Evolutionary conservation across 139 green algal species (phyloP), one percentile per base, ranked within the genome.

Genomic region (Chlorella vulgaris): DNA sequence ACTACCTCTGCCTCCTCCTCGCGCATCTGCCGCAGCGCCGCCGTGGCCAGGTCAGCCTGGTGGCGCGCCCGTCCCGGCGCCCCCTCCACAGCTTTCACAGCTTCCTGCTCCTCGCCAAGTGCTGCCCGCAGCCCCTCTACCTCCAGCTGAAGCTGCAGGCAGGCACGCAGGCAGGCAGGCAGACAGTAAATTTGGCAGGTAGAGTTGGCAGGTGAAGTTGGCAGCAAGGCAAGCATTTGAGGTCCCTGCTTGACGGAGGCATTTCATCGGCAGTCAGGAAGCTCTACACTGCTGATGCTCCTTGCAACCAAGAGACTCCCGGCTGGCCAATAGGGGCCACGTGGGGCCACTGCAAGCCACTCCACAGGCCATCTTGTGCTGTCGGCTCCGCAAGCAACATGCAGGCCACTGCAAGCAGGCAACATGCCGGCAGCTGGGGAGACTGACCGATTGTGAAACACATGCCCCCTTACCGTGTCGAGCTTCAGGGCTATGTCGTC

Each of bases 81-180:
- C 26, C 28, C 19, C 31, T 83, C 77, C 19, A 43, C 31, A 7
- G n/a, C 39, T 50, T 79, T 84, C 47, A 92, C 40, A 0, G 76
- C 83, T 6, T 67, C 58, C 58, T 92, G 81, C 80, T 94, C 91
- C 7, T 82, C 38, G 78, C 91, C 90, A 65, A 93, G 80, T 1
- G 80, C 33, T 0, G 55, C 29, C 0, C 15, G 21, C 35, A 83
- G 77, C 19, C 33, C 24, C 10, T 39, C 43, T 29, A 83, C 62
- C 35, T 83, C 81, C 3, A 92, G 85, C 82, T 93, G 86, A 50
- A 84, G 65, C 81, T 76, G 65, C 62, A 77, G 28, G 55, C 18
- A 28, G n/a, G 55, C 15, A 29, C 55, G 21, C 5, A 21, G 5
- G 55, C 18, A 65, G 22, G 55, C 18, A 65, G 5, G 55, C 55